Base-by-base conservation (phyloP, 164 flowering plant species). In the Annona squamosa region DNA sequence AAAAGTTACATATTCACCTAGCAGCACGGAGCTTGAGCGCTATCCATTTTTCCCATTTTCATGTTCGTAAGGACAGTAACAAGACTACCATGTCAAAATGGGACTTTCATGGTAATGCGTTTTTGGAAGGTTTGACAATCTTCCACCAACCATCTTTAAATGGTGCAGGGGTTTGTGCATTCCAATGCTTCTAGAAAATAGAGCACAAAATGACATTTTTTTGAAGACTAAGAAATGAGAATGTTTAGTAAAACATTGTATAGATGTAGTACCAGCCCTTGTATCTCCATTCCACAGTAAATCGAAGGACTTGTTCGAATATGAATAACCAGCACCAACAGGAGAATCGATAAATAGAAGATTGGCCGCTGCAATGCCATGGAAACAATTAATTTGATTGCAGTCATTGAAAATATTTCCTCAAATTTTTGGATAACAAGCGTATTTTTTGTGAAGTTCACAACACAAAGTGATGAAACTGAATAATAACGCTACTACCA, bases 261-360 rank as follows among this genome's bases (percentile, higher is more conserved):
- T 26, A 26, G 3, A 52, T 9, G 59, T 52, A 52, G 1, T 87
- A 92, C 97, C 95, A 2, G 97, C 90, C 73, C 92, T 87, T 78
- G 82, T 80, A 73, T 92, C 97, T 37, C 97, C 97, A 76, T 86
- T 86, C 82, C 37, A 82, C 67, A 77, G 62, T 69, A 84, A 5
- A 84, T 92, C 97, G 43, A 86, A 76, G 16, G 96, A 81, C 19
- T 89, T 86, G 70, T 88, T 87, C 46, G 95, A 85, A 73, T 90
- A 92, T 37, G 97, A 92, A 85, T 80, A 92, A 37, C 97, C 97
- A 77, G 88, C 94, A 70, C 97, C 97, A 78, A 79, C 94, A 48
- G 98, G 98, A 41, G 98, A 85, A 65, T 92, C 98, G 52, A 92
- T 71, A 80, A 92, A 92, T 47, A 92, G 73, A 75, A 92, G 41